phyloP scores from a whole-genome alignment of 2,329 filamentous ascomycete species.

The Cladobotryum mycophilum region DNA sequence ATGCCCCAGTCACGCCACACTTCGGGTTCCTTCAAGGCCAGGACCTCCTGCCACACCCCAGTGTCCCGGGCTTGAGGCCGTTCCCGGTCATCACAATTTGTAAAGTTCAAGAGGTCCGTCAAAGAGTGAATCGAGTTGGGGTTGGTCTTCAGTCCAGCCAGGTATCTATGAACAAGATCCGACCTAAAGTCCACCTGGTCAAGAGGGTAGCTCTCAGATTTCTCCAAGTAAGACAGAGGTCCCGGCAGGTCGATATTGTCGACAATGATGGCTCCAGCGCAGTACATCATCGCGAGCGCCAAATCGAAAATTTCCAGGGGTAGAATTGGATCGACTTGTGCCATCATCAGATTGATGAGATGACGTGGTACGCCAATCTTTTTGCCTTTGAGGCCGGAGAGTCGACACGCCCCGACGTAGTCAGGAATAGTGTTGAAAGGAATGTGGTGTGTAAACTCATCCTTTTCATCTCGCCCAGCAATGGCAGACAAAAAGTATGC shows the following conservation, averaged over 20 bases:
- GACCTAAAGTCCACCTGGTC: constrained; percentile 48
- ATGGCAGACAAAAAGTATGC: constrained; percentile 57
- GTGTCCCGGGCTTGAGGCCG: constrained; percentile 55
- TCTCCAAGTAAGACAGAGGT: not conserved
- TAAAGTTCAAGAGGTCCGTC: constrained; percentile 47
- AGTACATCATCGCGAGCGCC: constrained; percentile 45
- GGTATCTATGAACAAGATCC: constrained; percentile 46
- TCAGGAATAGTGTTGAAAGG: constrained; percentile 46
- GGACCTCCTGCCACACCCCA: constrained; percentile 45
- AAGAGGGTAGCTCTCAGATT: constrained; percentile 37
- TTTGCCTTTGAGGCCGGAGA: constrained; percentile 46
- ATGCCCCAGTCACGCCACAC: constrained; percentile 50
- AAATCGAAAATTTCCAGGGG: constrained; percentile 39
- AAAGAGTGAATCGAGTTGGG: constrained; percentile 50
- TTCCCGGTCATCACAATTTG: constrained; percentile 45
- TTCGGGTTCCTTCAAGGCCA: constrained; percentile 49
- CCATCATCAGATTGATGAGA: constrained; percentile 30
- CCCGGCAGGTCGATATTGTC: constrained; percentile 44
- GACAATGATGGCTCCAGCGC: constrained; percentile 53
- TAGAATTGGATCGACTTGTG: not conserved
- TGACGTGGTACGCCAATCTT: constrained; percentile 61
- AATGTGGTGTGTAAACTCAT: constrained; percentile 58
- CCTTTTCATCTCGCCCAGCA: constrained; percentile 49
- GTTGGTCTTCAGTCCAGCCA: constrained; percentile 49
- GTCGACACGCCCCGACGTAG: constrained; percentile 53